These are phyloP conservation scores for Nicotiana tomentosiformis DNA, from an alignment of 257 asterid genomes.

Conservation along the genomic window DNA sequence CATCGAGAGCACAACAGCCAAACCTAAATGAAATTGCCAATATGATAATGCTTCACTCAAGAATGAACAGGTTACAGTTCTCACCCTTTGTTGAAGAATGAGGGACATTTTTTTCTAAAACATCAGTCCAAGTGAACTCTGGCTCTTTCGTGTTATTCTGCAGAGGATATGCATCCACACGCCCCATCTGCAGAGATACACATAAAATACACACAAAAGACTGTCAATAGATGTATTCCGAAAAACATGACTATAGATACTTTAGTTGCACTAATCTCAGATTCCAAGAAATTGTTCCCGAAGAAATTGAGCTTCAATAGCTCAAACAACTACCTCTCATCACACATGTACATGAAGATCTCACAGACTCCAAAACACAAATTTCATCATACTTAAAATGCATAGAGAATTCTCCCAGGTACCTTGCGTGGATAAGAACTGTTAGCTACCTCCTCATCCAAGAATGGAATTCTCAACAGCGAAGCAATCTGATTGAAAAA, in stretches of 20 bases:
- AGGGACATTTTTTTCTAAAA: constrained; percentile 39
- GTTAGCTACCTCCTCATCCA: constrained; percentile 70
- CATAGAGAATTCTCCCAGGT: background rate
- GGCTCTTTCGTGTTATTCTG: constrained; percentile 65
- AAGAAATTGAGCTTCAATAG: background rate
- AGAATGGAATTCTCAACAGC: constrained; percentile 75
- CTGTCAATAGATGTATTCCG: background rate
- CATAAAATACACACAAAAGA: background rate
- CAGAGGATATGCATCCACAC: constrained; percentile 63
- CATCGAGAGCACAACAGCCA: background rate
- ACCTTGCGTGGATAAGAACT: constrained; percentile 78
- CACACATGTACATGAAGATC: background rate
- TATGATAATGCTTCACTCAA: background rate
- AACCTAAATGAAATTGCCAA: background rate
- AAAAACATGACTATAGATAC: background rate
- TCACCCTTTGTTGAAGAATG: constrained; percentile 41
- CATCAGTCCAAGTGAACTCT: constrained; percentile 75
- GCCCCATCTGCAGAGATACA: constrained; percentile 60
- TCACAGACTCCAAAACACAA: background rate
- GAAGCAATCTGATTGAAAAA: constrained; percentile 63
- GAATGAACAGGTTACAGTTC: background rate
- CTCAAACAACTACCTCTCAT: background rate
- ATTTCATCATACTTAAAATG: background rate
- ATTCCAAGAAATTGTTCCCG: background rate
- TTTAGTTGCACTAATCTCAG: background rate